Evolutionary conservation across 805 yeast species (phyloP), one percentile per base, ranked within the genome.

Genomic region (Scheffersomyces stipitis): DNA sequence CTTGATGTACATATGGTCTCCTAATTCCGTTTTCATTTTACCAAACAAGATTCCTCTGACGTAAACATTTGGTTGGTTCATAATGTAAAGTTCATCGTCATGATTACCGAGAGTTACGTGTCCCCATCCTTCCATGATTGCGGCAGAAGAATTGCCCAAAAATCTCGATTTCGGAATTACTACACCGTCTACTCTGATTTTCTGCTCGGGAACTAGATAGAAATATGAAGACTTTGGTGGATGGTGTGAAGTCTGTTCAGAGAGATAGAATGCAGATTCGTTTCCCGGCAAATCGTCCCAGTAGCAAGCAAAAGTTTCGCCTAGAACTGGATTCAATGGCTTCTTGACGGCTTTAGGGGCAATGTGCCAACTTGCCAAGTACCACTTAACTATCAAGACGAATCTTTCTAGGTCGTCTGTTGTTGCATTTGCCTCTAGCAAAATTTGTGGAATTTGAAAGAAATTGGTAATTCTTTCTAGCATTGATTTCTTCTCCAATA

Each of bases 291-390:
- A 80, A 31, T 88, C 65, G 51, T 89, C 93, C 99, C 99, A 93
- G 58, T 84, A 90, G 54, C 96, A 83, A 15, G 87, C 77, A 61
- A 87, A 93, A 48, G 83, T 75, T 58, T 93, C 99, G 20, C 98
- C 97, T 17, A 93, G 58, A 5, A 93, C 88, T 1, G 99, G 99
- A 56, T 93, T 93, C 52, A 93, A 71, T 0, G 99, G 99, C 62
- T 93, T 93, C 60, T 93, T 93, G 12, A 93, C 99, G 3, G 98
- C 99, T 58, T 91, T 91, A 18, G 98, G 99, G 1, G 97, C 93
- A 58, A 93, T 93, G 57, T 93, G 97, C 98, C 98, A 93, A 32
- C 95, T 88, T 3, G 96, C 78, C 60, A 93, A 71, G 59, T 93
- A 93, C 96, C 96, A 91, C 53, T 80, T 79, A 15, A 85, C 81